Evolutionary conservation across 768 basidiomycete species (phyloP), one percentile per base, ranked within the genome.

Genomic region (Rhodotorula taiwanensis): DNA sequence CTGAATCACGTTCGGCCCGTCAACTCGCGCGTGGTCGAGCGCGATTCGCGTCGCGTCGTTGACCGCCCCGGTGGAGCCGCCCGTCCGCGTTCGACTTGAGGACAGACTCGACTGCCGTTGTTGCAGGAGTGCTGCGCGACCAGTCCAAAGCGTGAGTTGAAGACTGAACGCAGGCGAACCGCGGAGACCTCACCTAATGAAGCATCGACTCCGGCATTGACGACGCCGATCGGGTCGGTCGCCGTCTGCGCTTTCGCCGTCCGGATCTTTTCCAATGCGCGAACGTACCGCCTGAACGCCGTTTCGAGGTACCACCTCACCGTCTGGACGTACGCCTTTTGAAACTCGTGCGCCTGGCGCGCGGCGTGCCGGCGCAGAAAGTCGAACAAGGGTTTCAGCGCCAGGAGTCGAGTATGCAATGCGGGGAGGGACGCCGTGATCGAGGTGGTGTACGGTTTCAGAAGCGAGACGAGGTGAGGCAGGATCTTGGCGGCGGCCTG

Each of bases 271-370:
- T 84, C 82, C 51, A 99, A 78, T 72, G 85, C 86, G 49, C 95
- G 80, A 28, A 85, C 81, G 74, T 98, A 99, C 47, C 95, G 79
- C 65, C 95, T 79, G 74, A 97, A 93, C 1, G 87, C 89, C 27
- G 95, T 98, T 77, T 99, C 95, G 63, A 91, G 97, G 75, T 95
- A 99, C 27, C 88, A 82, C 44, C 92, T 84, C 20, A 88, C 86
- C 31, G 87, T 83, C 39, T 82, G 82, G 33, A 87, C 78, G 75
- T 99, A 99, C 5, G 88, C 85, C 55, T 89, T 80, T 74, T 91
- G 90, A 28, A 99, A 78, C 75, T 98, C 93, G 50, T 81, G 81
- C 5, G 95, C 92, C 34, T 92, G 87, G 39, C 80, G 80, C 14
- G 85, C 81, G 9, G 87, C 87, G 65, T 91, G 87, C 4, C 89